Percentiles rank a stretch among this genome's conserved stretches.
These are phyloP conservation scores for Serendipita indica DNA, from an alignment of 768 basidiomycete species.

Conservation along the genomic window DNA sequence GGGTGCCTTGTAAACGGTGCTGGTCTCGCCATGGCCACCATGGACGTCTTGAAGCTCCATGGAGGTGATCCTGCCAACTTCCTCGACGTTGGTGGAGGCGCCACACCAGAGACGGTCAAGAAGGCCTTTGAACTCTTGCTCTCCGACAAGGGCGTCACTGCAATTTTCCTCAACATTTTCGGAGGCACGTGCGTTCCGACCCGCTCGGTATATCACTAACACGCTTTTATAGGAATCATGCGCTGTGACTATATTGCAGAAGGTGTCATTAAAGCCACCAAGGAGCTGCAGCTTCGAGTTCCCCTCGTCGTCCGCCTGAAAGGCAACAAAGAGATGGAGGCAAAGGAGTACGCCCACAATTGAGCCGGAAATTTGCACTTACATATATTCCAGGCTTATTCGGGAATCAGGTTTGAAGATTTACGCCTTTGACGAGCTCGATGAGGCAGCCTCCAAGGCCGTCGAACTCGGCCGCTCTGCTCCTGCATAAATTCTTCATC, in stretches of 20 bases:
- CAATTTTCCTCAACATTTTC: constrained; percentile 98
- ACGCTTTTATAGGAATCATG: constrained; percentile 61
- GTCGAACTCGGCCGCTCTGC: constrained; percentile 34
- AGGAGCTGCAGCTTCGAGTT: constrained; percentile 70
- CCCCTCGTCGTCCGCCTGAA: constrained; percentile 90
- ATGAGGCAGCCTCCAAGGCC: constrained; percentile 76
- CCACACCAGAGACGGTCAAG: constrained; percentile 98
- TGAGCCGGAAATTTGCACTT: constrained; percentile 11
- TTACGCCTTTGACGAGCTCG: constrained; percentile 80
- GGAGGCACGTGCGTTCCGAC: constrained; percentile 55
- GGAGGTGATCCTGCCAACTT: constrained; percentile 98
- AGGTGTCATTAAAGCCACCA: constrained; percentile 96
- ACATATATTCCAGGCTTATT: constrained; percentile 56
- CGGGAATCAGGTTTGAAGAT: constrained; percentile 84
- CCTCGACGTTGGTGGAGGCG: constrained; percentile 94
- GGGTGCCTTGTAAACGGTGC: constrained; percentile 98
- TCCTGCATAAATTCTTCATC: neutral
- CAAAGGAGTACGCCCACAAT: constrained; percentile 51
- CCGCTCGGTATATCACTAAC: constrained; percentile 6
- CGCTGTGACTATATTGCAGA: constrained; percentile 96
- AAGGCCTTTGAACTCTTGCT: constrained; percentile 96
- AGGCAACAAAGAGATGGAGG: constrained; percentile 92
- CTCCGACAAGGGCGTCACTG: constrained; percentile 82
- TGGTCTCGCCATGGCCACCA: constrained; percentile 98
- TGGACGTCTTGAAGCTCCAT: constrained; percentile 95